Base-by-base conservation (phyloP, 1,284 basidiomycete genomes). In the Earliella scabrosa region DNA sequence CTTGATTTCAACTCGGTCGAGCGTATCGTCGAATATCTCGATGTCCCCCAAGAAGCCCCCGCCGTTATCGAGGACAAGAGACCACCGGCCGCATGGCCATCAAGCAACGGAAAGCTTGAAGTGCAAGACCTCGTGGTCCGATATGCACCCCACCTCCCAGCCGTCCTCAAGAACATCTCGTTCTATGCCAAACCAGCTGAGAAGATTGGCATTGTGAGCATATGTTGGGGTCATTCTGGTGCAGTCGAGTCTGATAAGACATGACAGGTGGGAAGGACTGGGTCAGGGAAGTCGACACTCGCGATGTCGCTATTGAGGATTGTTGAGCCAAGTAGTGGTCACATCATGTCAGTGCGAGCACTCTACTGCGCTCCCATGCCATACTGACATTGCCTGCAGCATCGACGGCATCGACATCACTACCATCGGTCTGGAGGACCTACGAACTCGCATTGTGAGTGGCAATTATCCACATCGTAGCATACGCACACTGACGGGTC, bases 361-460 rank as follows among this genome's bases (percentile, higher is more conserved):
- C 32, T 44, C 29, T 18, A 27, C 34, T 23, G 10, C 39, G 24
- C 6, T 21, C 29, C 29, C 45, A 16, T 8, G 32, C 26, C 41
- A 35, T 66, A 13, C 50, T 54, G 29, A 53, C 20, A 45, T 36
- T 8, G 4, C 9, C 27, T 21, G 8, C 50, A 87, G 86, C n/a
- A 75, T 95, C 36, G 92, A 95, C 66, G 89, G 89, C 5, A 82
- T 96, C 60, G 90, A 96, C 71, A 90, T 96, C 56, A 82, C 86
- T 6, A 82, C 78, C 2, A 86, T 97, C 39, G 92, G 93, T 1
- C 77, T 97, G n/a, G 86, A 91, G 67, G 92, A 94, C 67, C 77
- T 95, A 27, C 73, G 91, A 58, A 88, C 81, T 18, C 76, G 80
- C 16, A 75, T 86, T 41, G 83, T 86, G 62, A 64, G 80, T 71